Conservation (phyloP, 1,139 yeast genomes). For the Wickerhamomyces sp. region DNA sequence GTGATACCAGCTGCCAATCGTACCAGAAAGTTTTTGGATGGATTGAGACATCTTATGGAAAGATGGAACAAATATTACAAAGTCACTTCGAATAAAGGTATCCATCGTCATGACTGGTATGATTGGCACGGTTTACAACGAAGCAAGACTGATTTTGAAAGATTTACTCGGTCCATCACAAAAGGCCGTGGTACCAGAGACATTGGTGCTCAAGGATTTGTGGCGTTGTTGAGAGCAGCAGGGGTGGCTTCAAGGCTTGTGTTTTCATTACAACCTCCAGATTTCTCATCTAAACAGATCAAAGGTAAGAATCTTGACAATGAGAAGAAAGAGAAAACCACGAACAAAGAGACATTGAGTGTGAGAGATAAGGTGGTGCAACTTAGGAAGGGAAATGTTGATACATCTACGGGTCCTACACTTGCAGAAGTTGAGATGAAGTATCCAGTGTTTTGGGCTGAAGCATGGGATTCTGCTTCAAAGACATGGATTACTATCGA, state of each 20-base stretch:
- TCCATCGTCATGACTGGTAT: slow-evolving; percentile 54
- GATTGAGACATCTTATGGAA: slow-evolving; percentile 57
- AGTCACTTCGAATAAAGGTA: slow-evolving; percentile 39
- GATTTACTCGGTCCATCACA: slow-evolving; percentile 38
- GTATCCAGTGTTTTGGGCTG: slow-evolving; percentile 87
- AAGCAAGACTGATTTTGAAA: slow-evolving; percentile 28
- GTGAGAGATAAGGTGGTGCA: slow-evolving; percentile 13
- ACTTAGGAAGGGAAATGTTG: slow-evolving; percentile 12
- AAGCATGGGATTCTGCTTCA: slow-evolving; percentile 78
- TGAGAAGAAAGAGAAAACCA: background rate
- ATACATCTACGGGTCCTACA: slow-evolving; percentile 6
- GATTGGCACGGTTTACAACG: slow-evolving; percentile 33
- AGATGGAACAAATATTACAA: slow-evolving; percentile 59
- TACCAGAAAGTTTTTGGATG: slow-evolving; percentile 71
- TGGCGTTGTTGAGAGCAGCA: slow-evolving; percentile 63
- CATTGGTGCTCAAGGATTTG: slow-evolving; percentile 83
- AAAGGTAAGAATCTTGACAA: slow-evolving; percentile 4
- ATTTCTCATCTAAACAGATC: slow-evolving; percentile 43
- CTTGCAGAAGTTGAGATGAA: slow-evolving; percentile 23
- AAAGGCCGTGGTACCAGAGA: slow-evolving; percentile 69
- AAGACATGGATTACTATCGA: slow-evolving; percentile 84
- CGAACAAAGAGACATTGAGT: slow-evolving; percentile 3
- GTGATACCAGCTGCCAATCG: slow-evolving; percentile 36
- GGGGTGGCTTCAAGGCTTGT: slow-evolving; percentile 73
- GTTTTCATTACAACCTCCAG: slow-evolving; percentile 86